phyloP scores from a whole-genome alignment of 768 basidiomycete species.

The Neoboletus magnificus region DNA sequence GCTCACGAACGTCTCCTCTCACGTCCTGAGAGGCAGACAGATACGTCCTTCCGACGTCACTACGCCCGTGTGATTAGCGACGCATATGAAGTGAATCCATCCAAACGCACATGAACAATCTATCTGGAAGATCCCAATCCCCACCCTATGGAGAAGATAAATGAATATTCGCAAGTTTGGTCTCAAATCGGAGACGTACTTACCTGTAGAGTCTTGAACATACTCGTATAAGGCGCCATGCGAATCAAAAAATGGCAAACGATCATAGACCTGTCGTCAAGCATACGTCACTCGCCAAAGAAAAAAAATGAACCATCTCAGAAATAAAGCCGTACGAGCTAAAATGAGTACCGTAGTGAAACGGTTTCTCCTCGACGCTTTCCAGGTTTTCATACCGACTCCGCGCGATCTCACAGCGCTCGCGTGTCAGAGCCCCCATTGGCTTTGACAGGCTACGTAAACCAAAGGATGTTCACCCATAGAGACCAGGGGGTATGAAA shows the following conservation, averaged over 20 bases:
- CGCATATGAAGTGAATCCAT: not conserved
- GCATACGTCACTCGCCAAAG: not conserved
- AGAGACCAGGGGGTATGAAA: not conserved
- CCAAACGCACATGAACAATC: constrained; percentile 64
- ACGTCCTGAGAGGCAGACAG: constrained; percentile 82
- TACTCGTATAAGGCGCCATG: constrained; percentile 85
- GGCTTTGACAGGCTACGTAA: constrained; percentile 69
- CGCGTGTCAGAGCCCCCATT: constrained; percentile 85
- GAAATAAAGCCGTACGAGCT: constrained; percentile 47
- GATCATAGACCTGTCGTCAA: constrained; percentile 68
- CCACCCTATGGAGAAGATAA: constrained; percentile 58
- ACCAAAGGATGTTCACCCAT: not conserved
- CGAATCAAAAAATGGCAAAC: constrained; percentile 93
- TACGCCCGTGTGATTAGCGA: constrained; percentile 30
- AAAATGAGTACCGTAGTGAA: constrained; percentile 94
- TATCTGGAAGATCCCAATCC: constrained; percentile 90
- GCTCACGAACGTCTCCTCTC: constrained; percentile 88
- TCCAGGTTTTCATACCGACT: constrained; percentile 71
- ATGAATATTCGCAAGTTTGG: not conserved
- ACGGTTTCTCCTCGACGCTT: constrained; percentile 82
- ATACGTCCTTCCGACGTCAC: constrained; percentile 78
- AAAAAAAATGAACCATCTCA: not conserved
- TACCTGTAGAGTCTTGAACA: constrained; percentile 85
- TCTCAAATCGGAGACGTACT: constrained; percentile 18
- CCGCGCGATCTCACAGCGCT: constrained; percentile 70